Conservation (phyloP, 2,329 filamentous ascomycete species). For the Neofusicoccum umdonicola region DNA sequence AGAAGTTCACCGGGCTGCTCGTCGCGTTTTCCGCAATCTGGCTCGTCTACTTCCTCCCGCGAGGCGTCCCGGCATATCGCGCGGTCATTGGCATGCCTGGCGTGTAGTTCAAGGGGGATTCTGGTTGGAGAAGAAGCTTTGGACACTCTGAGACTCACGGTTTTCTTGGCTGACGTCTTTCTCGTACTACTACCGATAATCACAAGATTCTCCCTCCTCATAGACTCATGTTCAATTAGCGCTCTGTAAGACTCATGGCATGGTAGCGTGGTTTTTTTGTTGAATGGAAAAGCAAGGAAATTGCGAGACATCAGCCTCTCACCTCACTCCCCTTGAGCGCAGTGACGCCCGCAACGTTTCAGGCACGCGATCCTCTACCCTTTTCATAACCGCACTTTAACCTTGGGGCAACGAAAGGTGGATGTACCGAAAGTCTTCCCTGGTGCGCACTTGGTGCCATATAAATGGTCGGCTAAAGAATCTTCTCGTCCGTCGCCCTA, state of each 20-base stretch:
- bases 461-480: neutral
- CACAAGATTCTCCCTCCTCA: neutral
- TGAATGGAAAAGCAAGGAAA: neutral
- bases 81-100: conserved; percentile 49
- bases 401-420: neutral
- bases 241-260: neutral
- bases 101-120: conserved; percentile 24
- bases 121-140: conserved; percentile 10
- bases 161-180: conserved; percentile 11
- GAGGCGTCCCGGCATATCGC: conserved; percentile 43
- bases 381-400: neutral
- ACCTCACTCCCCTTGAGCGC: neutral
- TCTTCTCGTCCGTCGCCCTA: neutral
- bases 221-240: conserved; percentile 9
- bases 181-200: conserved; percentile 1
- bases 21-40: conserved; percentile 48
- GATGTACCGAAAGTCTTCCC: neutral
- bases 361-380: neutral
- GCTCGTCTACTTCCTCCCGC: conserved; percentile 48
- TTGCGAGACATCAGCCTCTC: neutral
- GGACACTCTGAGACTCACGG: neutral
- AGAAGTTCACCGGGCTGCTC: conserved; percentile 66
- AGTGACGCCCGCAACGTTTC: conserved; percentile 7
- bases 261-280: neutral
- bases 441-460: no score